Conservation (phyloP, 306 rosid species). For the Datisca glomerata region DNA sequence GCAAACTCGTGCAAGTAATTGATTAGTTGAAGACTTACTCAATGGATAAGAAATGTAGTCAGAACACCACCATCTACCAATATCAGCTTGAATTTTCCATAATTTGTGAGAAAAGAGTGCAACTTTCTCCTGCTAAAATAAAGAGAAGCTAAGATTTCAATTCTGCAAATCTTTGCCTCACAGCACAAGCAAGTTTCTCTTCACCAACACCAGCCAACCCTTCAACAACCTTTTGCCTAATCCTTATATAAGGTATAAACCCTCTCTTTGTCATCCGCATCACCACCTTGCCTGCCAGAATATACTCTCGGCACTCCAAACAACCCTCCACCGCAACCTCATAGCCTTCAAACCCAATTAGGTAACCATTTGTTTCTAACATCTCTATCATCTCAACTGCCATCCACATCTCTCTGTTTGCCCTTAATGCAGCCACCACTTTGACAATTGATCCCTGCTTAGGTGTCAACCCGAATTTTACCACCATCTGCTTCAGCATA, state of each 20-base stretch:
- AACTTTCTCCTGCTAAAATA: neutral
- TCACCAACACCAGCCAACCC: conserved; percentile 55
- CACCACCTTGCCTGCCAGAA: conserved; percentile 68
- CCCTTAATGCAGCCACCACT: conserved; percentile 35
- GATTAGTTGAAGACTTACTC: no score
- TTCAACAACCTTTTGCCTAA: conserved; percentile 69
- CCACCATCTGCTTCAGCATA: conserved; percentile 37
- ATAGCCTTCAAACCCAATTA: conserved; percentile 62
- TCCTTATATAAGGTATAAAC: conserved; percentile 47
- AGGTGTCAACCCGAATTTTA: conserved; percentile 30
- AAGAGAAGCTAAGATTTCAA: conserved; percentile 30
- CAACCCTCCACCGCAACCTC: conserved; percentile 66
- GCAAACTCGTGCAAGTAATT: no score
- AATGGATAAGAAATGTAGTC: no score
- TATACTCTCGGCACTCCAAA: conserved; percentile 52
- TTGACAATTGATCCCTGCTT: conserved; percentile 35
- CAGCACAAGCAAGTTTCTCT: conserved; percentile 58
- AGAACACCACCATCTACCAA: no score
- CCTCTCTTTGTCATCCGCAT: conserved; percentile 45
- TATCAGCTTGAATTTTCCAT: no score
- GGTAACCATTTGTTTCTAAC: conserved; percentile 38
- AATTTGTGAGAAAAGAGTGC: no score
- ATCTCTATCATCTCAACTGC: conserved; percentile 50
- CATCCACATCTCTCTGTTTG: conserved; percentile 54
- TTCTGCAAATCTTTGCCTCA: conserved; percentile 57